Evolutionary conservation across 2,329 filamentous ascomycete species (phyloP), one percentile per base, ranked within the genome.

Genomic region (Colletotrichum camelliae): DNA sequence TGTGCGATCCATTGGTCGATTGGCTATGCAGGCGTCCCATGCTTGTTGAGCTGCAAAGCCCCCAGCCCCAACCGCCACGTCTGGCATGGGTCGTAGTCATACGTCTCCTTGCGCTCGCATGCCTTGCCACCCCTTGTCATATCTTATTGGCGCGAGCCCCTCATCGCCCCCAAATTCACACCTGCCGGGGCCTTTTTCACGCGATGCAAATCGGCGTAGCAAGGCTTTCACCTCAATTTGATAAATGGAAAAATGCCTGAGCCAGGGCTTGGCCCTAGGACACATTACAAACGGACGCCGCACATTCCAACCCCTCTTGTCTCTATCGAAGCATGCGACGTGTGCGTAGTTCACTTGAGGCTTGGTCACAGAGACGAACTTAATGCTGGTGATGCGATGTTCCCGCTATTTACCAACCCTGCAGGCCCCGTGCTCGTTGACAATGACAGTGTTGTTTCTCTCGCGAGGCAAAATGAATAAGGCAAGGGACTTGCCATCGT

Each of bases 211-310:
- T 52, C 21, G 43, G 43, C 43, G 21, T 52, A 21, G 43, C 43
- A 52, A 52, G 43, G 43, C 43, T 24, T 52, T 52, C 43, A 52
- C n/a, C 6, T 13, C 43, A 7, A 52, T 21, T 1, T 0, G 43
- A 52, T n/a, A 52, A 21, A 24, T 7, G n/a, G 43, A 52, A 52
- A 24, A 52, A 52, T 1, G 0, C 43, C 43, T 13, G 0, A 52
- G n/a, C 43, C 10, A 13, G n/a, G 43, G 12, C 12, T 13, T 13
- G 10, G 43, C 7, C n/a, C 2, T 52, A 9, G 6, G 10, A 52
- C 10, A 21, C n/a, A 52, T 7, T 3, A 4, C 2, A 52, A 3
- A 0, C 0, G n/a, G 2, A 21, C 21, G 13, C 10, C 3, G 4
- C 13, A 6, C 43, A 52, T 1, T 21, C 12, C 43, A 52, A 3